These are phyloP conservation scores for Rhynchospora breviuscula DNA, from an alignment of 176 grass and related monocot species.

Conservation along the genomic window DNA sequence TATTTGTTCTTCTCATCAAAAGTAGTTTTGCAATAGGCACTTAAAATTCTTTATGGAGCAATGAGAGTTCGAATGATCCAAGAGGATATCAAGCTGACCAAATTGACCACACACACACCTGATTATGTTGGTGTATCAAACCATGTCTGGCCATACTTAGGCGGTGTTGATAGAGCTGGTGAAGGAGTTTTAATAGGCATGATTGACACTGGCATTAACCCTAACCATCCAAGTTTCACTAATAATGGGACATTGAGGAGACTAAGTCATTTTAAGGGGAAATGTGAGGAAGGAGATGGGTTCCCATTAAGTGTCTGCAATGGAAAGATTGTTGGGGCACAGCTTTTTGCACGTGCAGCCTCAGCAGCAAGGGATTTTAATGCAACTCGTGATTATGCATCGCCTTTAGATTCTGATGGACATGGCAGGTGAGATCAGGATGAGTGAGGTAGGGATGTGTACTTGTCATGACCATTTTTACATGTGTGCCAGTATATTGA, in stretches of 20 bases:
- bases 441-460: not conserved
- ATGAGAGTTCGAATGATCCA: conserved; percentile 69
- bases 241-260: conserved; percentile 14
- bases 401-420: conserved; percentile 92
- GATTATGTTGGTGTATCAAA: conserved; percentile 56
- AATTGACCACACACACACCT: conserved; percentile 69
- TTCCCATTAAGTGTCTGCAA: conserved; percentile 66
- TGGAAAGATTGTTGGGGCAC: conserved; percentile 80
- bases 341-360: conserved; percentile 60
- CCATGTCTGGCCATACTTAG: conserved; percentile 61
- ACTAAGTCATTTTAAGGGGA: conserved; percentile 60
- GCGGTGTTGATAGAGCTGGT: conserved; percentile 54
- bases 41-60: conserved; percentile 45
- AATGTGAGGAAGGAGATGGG: conserved; percentile 49
- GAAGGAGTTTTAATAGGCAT: conserved; percentile 78
- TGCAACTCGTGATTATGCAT: conserved; percentile 73
- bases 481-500: not conserved
- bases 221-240: conserved; percentile 69
- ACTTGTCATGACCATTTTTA: not conserved
- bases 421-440: conserved; percentile 63
- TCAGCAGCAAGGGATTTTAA: conserved; percentile 76
- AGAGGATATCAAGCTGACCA: conserved; percentile 74
- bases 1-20: not conserved
- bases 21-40: conserved; percentile 29
- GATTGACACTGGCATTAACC: conserved; percentile 93